A percentile compares a stretch with the other conserved stretches of the same genome.
phyloP scores from a whole-genome alignment of 306 rosid genomes.

The Corylus avellana region DNA sequence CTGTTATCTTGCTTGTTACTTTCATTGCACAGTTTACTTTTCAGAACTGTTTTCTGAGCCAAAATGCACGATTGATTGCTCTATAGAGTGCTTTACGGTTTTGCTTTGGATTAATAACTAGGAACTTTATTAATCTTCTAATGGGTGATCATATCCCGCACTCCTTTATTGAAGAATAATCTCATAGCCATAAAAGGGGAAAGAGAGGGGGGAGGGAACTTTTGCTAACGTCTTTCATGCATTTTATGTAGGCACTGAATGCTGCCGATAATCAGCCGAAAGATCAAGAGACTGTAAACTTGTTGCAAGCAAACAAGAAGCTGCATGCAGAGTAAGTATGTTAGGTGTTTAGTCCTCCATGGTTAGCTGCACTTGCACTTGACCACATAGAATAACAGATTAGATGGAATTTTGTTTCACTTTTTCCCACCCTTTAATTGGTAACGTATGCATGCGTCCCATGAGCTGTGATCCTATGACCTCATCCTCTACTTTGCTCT shows the following conservation, averaged over 20 bases:
- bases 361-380: neutral
- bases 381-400: neutral
- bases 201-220: neutral
- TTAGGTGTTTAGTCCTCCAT: neutral
- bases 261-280: constrained; percentile 30
- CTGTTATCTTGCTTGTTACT: constrained; percentile 1
- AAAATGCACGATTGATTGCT: neutral
- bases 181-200: neutral
- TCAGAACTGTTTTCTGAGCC: neutral
- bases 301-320: constrained; percentile 61
- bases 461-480: neutral
- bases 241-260: constrained; percentile 36
- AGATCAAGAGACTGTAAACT: constrained; percentile 43
- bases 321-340: constrained; percentile 64
- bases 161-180: constrained; percentile 10
- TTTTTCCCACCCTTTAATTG: neutral
- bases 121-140: constrained; percentile 7
- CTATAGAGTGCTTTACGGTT: neutral
- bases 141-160: constrained; percentile 12
- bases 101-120: neutral
- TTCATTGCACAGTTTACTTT: neutral
- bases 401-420: constrained; percentile 2
- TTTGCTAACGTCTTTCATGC: constrained; percentile 14
- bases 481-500: neutral
- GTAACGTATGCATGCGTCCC: too few relatives aligned